Evolutionary conservation across 768 basidiomycete genomes (phyloP), one percentile per base, ranked within the genome.

Genomic region (Boletellus ananiceps): DNA sequence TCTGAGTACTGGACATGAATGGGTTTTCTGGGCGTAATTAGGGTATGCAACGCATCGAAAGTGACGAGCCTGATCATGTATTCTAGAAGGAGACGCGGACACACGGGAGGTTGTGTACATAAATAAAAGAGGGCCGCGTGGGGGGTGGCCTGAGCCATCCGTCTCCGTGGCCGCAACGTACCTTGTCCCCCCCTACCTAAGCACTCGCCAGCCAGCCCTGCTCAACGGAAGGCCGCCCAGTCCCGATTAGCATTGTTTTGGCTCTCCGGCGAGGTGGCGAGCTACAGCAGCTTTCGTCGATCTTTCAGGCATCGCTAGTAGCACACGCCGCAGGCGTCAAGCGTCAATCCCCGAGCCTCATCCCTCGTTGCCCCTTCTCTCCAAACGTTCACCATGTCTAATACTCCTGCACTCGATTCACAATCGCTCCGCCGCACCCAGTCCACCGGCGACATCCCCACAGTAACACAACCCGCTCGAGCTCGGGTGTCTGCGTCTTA

Each of bases 31-130:
- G 86, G 88, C 2, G 75, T 75, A 14, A 92, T 71, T 5, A 89
- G 71, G n/a, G 89, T 92, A 58, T 84, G 80, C 21, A 90, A 69
- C 1, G 81, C 81, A 58, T 92, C 89, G 56, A 92, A 90, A n/a
- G 84, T 81, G 40, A 89, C 83, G 7, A 88, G 69, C 8, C 75
- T 79, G 63, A 86, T 79, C 58, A 54, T 47, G 25, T 8, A 33
- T 41, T 46, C 45, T 39, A 49, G 44, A 46, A 50, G 31, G 38
- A 33, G 21, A 19, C 19, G 46, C 37, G 50, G 38, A 41, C 33
- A 23, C 32, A 31, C 49, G 18, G 3, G 54, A 32, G 27, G 49
- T 46, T 5, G 36, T 47, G 55, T 51, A 60, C 49, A 57, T 50
- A 58, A 54, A 49, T 45, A 29, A 59, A 53, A 47, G 37, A 36